These are phyloP conservation scores for Polychytrium aggregatum DNA, from an alignment of 192 early-diverging fungal species.

Conservation along the genomic window DNA sequence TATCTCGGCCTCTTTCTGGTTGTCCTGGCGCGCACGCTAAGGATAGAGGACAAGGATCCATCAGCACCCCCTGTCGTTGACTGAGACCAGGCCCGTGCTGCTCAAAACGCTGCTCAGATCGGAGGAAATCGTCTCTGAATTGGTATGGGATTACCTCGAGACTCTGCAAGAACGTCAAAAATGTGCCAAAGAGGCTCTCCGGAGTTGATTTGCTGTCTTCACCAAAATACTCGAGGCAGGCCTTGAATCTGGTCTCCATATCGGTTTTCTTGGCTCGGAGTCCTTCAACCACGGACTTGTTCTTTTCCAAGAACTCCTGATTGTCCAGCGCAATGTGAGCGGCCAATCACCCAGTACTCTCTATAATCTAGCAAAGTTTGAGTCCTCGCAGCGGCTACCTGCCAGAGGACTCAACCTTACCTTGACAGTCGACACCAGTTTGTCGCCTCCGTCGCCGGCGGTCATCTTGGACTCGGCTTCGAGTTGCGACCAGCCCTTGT, in stretches of 20 bases:
- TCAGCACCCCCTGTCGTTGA: too few species aligned
- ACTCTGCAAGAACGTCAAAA: slow-evolving; percentile 10
- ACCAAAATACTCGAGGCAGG: slow-evolving; percentile 17
- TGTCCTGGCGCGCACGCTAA: slow-evolving; percentile 30
- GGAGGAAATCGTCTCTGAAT: too few species aligned
- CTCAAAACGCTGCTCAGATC: too few species aligned
- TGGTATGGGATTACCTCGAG: slow-evolving; percentile 12
- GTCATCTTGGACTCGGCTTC: slow-evolving; percentile 6
- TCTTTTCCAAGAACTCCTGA: slow-evolving; percentile 14
- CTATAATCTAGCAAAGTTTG: neutral
- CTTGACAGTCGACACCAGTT: neutral
- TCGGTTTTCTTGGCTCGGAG: slow-evolving; percentile 7
- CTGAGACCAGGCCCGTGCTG: too few species aligned
- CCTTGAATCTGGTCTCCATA: slow-evolving; percentile 19
- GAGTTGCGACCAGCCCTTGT: slow-evolving; percentile 1
- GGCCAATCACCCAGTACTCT: slow-evolving; percentile 1
- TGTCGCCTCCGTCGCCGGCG: neutral
- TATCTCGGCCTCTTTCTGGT: slow-evolving; percentile 18
- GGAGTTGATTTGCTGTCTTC: slow-evolving; percentile 18
- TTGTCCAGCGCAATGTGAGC: neutral
- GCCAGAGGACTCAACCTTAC: too few species aligned
- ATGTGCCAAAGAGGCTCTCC: slow-evolving; percentile 13
- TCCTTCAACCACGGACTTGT: slow-evolving; percentile 6
- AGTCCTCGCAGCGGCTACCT: neutral
- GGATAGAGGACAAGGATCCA: too few species aligned